Evolutionary conservation across 352 stramenopile genomes (phyloP).

Genomic region (Phytopythium kandeliae): DNA sequence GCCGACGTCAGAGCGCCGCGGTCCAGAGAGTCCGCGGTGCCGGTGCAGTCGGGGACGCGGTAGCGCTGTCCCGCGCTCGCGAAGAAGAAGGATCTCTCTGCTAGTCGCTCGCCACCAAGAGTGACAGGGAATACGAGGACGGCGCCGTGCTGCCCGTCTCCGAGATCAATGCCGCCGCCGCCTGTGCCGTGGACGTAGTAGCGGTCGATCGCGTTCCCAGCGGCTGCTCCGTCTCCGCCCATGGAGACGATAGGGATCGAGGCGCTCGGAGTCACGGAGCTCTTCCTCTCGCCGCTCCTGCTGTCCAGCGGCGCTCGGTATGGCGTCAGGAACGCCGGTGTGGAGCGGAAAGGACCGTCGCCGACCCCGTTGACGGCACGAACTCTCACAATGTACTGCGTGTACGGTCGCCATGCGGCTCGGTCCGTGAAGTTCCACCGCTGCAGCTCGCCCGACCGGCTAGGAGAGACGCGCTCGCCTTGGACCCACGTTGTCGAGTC

Average conservation of each 20-base stretch:
- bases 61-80: constrained; percentile 21
- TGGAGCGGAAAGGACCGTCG: constrained; percentile 18
- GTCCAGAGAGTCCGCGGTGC: background rate
- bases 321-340: constrained; percentile 34
- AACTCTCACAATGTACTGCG: constrained; percentile 33
- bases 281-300: background rate
- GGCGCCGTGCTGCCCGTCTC: constrained; percentile 38
- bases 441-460: background rate
- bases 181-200: constrained; percentile 62
- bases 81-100: constrained; percentile 44
- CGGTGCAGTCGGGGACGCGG: constrained; percentile 10
- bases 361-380: constrained; percentile 25
- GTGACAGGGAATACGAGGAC: constrained; percentile 60
- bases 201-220: constrained; percentile 41
- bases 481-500: constrained; percentile 43
- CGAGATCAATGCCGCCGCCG: constrained; percentile 26
- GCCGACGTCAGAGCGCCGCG: background rate
- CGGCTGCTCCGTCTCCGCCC: constrained; percentile 19
- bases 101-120: constrained; percentile 29
- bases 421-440: constrained; percentile 6
- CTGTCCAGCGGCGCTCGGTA: constrained; percentile 4
- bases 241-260: constrained; percentile 1
- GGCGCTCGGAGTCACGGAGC: background rate
- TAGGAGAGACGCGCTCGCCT: background rate
- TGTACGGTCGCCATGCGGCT: constrained; percentile 20